Conservation (phyloP, 805 yeast genomes). For the Monosporozyma solicola region DNA sequence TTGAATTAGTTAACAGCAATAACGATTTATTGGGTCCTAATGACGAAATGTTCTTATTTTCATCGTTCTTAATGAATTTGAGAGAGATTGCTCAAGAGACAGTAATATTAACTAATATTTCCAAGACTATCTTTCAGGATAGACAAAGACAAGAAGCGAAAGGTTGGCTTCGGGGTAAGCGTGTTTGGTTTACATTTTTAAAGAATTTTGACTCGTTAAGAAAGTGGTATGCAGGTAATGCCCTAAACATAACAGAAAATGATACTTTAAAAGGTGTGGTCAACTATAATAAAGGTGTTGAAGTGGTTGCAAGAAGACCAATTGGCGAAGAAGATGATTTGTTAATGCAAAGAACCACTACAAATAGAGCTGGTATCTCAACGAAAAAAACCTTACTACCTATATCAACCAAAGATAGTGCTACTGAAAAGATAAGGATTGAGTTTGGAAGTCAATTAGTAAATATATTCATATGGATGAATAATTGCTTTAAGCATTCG, state of each 20-base stretch:
- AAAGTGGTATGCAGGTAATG: conserved; percentile 29
- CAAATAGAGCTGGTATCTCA: conserved; percentile 1
- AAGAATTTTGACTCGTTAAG: conserved; percentile 28
- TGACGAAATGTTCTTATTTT: conserved; percentile 41
- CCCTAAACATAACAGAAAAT: conserved; percentile 25
- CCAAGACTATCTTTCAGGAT: conserved; percentile 23
- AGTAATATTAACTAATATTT: conserved; percentile 27
- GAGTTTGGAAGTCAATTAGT: not conserved
- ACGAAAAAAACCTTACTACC: not conserved
- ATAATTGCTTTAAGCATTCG: conserved; percentile 14
- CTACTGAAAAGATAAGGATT: not conserved
- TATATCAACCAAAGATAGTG: not conserved
- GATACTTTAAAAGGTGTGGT: conserved; percentile 30
- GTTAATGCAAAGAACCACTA: conserved; percentile 14
- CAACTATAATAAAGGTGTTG: conserved; percentile 4
- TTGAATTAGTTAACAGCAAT: conserved; percentile 21
- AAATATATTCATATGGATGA: conserved; percentile 5
- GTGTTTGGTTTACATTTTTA: conserved; percentile 37
- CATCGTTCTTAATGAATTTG: conserved; percentile 42
- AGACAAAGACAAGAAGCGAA: conserved; percentile 28
- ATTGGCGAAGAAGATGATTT: conserved; percentile 21
- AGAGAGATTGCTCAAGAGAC: conserved; percentile 32
- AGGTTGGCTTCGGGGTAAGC: conserved; percentile 32
- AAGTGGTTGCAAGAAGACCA: conserved; percentile 18
- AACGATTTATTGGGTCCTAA: conserved; percentile 34